Percentiles rank a stretch among this genome's conserved stretches.
Evolutionary conservation across 257 asterid species (phyloP).

Genomic region (Plectranthus barbatus): DNA sequence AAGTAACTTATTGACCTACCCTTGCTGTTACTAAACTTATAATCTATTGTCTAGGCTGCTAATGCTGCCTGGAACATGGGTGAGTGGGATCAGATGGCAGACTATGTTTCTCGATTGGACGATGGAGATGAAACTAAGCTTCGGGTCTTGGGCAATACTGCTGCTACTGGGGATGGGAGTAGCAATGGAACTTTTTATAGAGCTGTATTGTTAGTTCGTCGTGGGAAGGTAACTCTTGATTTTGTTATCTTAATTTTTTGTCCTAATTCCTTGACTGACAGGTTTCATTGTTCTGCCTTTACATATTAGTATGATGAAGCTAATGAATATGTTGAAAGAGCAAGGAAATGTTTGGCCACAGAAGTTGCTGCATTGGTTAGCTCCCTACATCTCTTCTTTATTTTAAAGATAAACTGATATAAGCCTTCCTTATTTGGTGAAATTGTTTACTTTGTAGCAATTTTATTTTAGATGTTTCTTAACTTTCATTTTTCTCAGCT

Average conservation of each 20-base stretch:
- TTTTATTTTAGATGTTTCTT: neutral
- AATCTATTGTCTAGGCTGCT: slow-evolving; percentile 71
- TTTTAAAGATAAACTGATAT: neutral
- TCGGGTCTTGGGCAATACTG: slow-evolving; percentile 88
- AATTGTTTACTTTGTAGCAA: neutral
- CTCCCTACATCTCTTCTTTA: slow-evolving; percentile 23
- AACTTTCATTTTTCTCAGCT: neutral
- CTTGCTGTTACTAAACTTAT: slow-evolving; percentile 2
- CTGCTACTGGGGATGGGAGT: slow-evolving; percentile 91
- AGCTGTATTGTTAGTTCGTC: slow-evolving; percentile 87
- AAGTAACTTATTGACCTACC: neutral
- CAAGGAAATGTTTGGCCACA: slow-evolving; percentile 92
- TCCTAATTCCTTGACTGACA: neutral
- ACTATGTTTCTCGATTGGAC: slow-evolving; percentile 91
- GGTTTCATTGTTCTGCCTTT: slow-evolving; percentile 9
- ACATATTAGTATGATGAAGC: slow-evolving; percentile 84
- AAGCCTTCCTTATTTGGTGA: neutral
- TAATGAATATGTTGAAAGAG: slow-evolving; percentile 89
- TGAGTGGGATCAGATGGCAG: slow-evolving; percentile 99
- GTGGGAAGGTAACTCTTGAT: slow-evolving; percentile 59
- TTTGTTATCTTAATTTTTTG: slow-evolving; percentile 6
- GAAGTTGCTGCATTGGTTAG: slow-evolving; percentile 99
- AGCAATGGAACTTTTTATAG: slow-evolving; percentile 89
- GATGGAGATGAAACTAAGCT: slow-evolving; percentile 97
- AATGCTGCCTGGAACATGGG: slow-evolving; percentile 99